Evolutionary conservation across 495 filamentous ascomycete genomes (phyloP).

Genomic region (Rhypophila decipiens): DNA sequence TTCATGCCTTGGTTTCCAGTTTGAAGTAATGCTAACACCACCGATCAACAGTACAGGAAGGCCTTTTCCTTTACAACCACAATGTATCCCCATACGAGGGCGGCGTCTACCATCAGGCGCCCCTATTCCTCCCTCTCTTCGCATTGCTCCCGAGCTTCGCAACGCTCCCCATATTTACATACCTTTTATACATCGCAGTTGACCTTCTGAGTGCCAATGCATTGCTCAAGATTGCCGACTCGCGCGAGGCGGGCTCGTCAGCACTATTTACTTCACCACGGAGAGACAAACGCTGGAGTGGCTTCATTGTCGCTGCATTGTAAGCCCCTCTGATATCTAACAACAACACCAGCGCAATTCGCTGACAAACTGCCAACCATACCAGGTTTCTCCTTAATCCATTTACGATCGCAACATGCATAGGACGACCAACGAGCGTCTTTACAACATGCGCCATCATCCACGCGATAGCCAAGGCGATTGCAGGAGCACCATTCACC

Average conservation of each 20-base stretch:
- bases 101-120: conserved; percentile 96
- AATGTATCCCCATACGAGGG: conserved; percentile 98
- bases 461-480: conserved; percentile 74
- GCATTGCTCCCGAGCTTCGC: conserved; percentile 68
- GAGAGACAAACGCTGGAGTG: conserved; percentile 70
- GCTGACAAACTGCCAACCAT: conserved; percentile 3
- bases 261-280: conserved; percentile 70
- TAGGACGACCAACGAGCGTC: conserved; percentile 85
- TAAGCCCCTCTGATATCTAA: conserved; percentile 29
- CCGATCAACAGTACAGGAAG: conserved; percentile 86
- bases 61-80: conserved; percentile 88
- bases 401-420: conserved; percentile 85
- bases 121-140: conserved; percentile 85
- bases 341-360: not conserved
- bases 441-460: conserved; percentile 88
- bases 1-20: not conserved
- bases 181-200: conserved; percentile 71
- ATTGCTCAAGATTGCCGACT: conserved; percentile 77
- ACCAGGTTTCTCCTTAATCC: conserved; percentile 86
- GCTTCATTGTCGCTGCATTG: conserved; percentile 71
- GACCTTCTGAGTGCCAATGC: conserved; percentile 80
- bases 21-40: no score
- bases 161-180: conserved; percentile 61
- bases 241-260: conserved; percentile 65
- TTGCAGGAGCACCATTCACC: conserved; percentile 63